Base-by-base conservation (phyloP, 148 eudicot genomes). In the Vaccinium myrtillus region DNA sequence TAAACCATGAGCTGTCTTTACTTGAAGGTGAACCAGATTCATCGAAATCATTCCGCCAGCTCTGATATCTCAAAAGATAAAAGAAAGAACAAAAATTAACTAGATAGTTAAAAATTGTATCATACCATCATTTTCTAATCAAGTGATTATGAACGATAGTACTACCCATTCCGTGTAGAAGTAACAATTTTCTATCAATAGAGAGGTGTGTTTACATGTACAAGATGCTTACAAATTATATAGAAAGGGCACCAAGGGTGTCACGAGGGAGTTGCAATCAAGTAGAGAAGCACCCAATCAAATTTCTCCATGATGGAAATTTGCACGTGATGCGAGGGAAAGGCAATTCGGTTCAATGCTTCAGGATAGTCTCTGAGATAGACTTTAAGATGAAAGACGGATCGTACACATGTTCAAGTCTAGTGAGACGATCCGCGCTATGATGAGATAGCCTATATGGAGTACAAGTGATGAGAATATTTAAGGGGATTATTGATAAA, bases 1-100 rank as follows among this genome's bases (percentile, higher is more conserved):
- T 86, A 83, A 90, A 89, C 95, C 95, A 91, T 30, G 93, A 87
- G 63, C 86, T 89, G 65, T 86, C 87, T 85, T 78, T 86, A 74
- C 87, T 89, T 49, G 90, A 82, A 86, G 90, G 86, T 75, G 83
- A 63, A 54, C 90, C 91, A 79, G 87, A 84, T 58, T 86, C 91
- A 55, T 87, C 87, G 50, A 36, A 83, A 58, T 80, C 91, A 46
- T 87, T 80, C 49, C 84, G 79, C 91, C 90, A 90, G 82, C 89
- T 86, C 98, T 94, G 93, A 39, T 88, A 84, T 27, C 23, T 70
- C 83, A 54, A 85, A 51, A 71, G 77, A 58, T 25, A 77, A 71
- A 56, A 81, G 65, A 71, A 75, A 32, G 54, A 7, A 73, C 27
- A 75, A 81, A 67, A 16, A 56, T 23, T 69, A 80, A 80, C 55